phyloP scores from a whole-genome alignment of 768 basidiomycete species.

The Lactarius evosmus region DNA sequence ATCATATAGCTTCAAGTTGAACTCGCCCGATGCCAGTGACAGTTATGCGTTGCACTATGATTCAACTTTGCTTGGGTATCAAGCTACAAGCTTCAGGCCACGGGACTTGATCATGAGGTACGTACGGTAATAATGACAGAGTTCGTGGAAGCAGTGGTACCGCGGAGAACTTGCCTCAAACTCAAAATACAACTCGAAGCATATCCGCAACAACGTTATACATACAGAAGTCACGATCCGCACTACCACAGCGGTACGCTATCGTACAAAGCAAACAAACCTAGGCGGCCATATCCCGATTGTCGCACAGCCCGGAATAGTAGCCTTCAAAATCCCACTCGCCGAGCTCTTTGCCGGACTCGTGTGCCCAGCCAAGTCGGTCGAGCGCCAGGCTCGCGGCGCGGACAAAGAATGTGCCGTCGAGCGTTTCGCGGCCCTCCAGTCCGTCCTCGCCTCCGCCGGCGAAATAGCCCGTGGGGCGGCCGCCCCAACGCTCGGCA shows the following conservation, averaged over 20 bases:
- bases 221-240: background rate
- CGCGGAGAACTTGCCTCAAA: background rate
- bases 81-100: too few species aligned
- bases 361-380: slow-evolving; percentile 25
- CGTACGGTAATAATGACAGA: too few species aligned
- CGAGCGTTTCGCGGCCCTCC: slow-evolving; percentile 50
- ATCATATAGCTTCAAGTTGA: too few species aligned
- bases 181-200: background rate
- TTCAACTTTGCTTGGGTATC: too few species aligned
- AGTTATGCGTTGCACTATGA: too few species aligned
- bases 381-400: slow-evolving; percentile 51
- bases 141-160: too few species aligned
- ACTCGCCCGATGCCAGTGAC: too few species aligned
- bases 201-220: background rate
- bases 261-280: background rate
- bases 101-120: too few species aligned
- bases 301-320: background rate
- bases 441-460: slow-evolving; percentile 33
- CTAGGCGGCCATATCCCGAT: background rate
- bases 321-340: slow-evolving; percentile 14
- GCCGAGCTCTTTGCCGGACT: slow-evolving; percentile 14
- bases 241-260: background rate
- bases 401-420: slow-evolving; percentile 63
- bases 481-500: slow-evolving; percentile 43
- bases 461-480: slow-evolving; percentile 36